Conservation (phyloP, 176 grass and related monocot species). For the Areca catechu region DNA sequence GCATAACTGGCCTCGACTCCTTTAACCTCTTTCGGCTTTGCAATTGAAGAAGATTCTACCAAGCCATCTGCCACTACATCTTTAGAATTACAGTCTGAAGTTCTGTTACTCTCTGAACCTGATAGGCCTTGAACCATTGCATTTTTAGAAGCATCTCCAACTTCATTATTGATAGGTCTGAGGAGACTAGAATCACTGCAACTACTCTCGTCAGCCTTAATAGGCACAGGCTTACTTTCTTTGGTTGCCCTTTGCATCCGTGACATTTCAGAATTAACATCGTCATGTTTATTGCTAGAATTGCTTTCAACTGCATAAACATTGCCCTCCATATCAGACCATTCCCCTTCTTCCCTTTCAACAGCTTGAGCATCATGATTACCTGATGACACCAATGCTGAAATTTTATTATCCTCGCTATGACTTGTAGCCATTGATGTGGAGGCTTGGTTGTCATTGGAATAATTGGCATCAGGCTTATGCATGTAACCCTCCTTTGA, state of each 20-base stretch:
- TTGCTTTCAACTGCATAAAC: constrained; percentile 40
- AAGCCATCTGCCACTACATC: constrained; percentile 31
- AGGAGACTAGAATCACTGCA: constrained; percentile 26
- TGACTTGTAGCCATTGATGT: constrained; percentile 25
- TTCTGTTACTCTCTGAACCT: constrained; percentile 21
- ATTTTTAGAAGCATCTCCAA: constrained; percentile 44
- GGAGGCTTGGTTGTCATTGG: constrained; percentile 24
- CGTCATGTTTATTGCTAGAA: constrained; percentile 50
- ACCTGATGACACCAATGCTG: constrained; percentile 7
- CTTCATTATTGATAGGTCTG: constrained; percentile 40
- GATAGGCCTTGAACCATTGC: constrained; percentile 14
- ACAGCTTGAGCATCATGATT: constrained; percentile 28
- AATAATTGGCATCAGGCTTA: constrained; percentile 6
- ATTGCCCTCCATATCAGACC: constrained; percentile 80
- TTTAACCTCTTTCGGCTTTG: constrained; percentile 64
- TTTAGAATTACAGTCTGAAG: constrained; percentile 33
- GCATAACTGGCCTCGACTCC: constrained; percentile 91
- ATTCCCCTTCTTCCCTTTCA: constrained; percentile 99
- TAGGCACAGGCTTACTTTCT: constrained; percentile 29
- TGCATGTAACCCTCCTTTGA: constrained; percentile 9
- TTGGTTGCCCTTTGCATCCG: constrained; percentile 35
- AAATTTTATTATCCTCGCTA: constrained; percentile 14
- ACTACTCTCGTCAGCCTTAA: constrained; percentile 23
- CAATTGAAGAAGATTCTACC: constrained; percentile 16
- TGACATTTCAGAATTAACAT: constrained; percentile 21